Evolutionary conservation across 106 monocot genomes (phyloP).

Genomic region (Dendrobium catenatum): DNA sequence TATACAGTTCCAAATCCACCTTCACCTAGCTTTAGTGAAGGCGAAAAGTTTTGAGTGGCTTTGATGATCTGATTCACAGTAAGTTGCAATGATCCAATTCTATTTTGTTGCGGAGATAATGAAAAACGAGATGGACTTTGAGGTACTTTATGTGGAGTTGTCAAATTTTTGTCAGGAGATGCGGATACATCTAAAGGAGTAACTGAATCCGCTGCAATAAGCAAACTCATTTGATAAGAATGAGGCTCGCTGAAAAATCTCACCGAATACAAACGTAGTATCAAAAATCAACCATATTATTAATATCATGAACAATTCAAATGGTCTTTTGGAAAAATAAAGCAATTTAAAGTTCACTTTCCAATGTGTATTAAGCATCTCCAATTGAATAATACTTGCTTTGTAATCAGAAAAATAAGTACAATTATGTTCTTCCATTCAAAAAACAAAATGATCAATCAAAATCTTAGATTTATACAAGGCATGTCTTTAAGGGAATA

Average conservation of each 20-base stretch:
- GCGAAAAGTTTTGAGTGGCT: conserved; percentile 80
- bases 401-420: background rate
- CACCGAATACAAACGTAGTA: background rate
- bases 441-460: background rate
- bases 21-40: conserved; percentile 55
- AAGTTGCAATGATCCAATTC: conserved; percentile 49
- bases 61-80: conserved; percentile 50
- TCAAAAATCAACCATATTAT: background rate
- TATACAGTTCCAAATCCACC: conserved; percentile 80
- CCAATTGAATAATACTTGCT: background rate
- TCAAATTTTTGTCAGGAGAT: conserved; percentile 12
- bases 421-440: background rate
- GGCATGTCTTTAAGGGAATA: background rate
- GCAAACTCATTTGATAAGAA: background rate
- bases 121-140: conserved; percentile 78
- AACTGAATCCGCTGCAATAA: conserved; percentile 28
- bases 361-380: background rate
- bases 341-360: background rate
- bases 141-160: conserved; percentile 44
- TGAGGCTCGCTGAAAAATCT: background rate
- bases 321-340: background rate
- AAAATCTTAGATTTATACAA: background rate
- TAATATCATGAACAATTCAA: background rate
- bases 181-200: conserved; percentile 17
- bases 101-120: conserved; percentile 43